These are phyloP conservation scores for Citropsis articulata DNA, from an alignment of 345 rosid genomes.

Conservation along the genomic window DNA sequence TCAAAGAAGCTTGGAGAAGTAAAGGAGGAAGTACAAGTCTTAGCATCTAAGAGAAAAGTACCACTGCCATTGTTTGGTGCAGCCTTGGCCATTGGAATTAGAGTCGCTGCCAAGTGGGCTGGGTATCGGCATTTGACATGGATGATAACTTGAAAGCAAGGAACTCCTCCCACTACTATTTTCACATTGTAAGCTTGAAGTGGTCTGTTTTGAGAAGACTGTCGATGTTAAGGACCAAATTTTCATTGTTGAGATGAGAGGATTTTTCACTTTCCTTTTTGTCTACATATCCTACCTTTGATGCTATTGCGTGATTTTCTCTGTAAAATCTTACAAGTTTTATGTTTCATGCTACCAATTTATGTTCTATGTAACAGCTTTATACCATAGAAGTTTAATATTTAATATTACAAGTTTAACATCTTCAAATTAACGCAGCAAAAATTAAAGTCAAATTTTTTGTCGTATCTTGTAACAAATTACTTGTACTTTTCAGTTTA, in stretches of 20 bases:
- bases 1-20: slow-evolving; percentile 39
- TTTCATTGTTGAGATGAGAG: not conserved
- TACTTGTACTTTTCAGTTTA: too few species aligned
- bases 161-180: not conserved
- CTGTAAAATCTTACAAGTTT: not conserved
- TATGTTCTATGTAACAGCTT: not conserved
- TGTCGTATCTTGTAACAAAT: too few species aligned
- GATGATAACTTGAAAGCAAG: slow-evolving; percentile 60
- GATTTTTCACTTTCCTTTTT: not conserved
- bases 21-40: slow-evolving; percentile 42
- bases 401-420: too few species aligned
- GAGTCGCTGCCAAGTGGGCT: slow-evolving; percentile 85
- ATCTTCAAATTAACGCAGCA: too few species aligned
- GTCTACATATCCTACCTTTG: not conserved
- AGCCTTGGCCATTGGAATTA: slow-evolving; percentile 79
- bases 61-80: slow-evolving; percentile 66
- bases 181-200: not conserved
- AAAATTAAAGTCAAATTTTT: too few species aligned
- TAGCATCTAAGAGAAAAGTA: slow-evolving; percentile 27
- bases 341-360: not conserved
- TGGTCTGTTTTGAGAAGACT: not conserved
- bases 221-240: not conserved
- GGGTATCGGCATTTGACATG: slow-evolving; percentile 89
- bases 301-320: not conserved
- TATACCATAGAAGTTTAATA: not conserved